Base-by-base conservation (phyloP, 208 protist species). In the Porcisia hertigi region DNA sequence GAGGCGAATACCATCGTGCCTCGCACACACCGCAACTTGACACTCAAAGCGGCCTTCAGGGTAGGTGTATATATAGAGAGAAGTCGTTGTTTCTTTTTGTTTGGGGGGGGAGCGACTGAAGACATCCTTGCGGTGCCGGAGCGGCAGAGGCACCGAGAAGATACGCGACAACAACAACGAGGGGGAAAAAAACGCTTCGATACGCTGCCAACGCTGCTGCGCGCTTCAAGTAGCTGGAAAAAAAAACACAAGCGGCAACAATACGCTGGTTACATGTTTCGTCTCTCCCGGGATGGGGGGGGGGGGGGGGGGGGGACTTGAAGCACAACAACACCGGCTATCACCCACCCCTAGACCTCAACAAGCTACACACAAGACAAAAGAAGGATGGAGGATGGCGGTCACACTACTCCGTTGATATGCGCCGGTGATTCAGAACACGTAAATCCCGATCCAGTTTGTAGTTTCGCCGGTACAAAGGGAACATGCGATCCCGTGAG, bases 401-500 rank as follows among this genome's bases (percentile, higher is more conserved):
- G 53, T 49, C 34, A 0, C 36, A 45, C 57, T 85, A 97, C 71
- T 94, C 87, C 2, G 91, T 95, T 6, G 88, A 92, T 14, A 97
- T 66, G 20, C 82, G 74, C 16, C 76, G 84, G 67, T 83, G 81
- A 74, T 92, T 75, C 11, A 97, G 20, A 52, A 79, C 69, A 34
- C 89, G 83, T 52, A 94, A 60, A 64, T 97, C 81, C 6, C 60
- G 72, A 66, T 95, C 75, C 39, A 97, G 69, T 16, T 83, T 81
- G 70, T 77, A 72, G 73, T 95, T 94, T 1, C 91, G 76, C 18
- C 75, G 62, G 84, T 94, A 94, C 39, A 97, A 69, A 23, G 91
- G 91, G 64, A 96, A 97, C 88, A 97, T 87, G 25, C 84, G 80
- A 71, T 88, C 84, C 8, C 88, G 83, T 30, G 89, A 91, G 23